A percentile compares a stretch with the other conserved stretches of the same genome.
Evolutionary conservation across 768 basidiomycete genomes (phyloP).

Genomic region (Myochromella boudieri): DNA sequence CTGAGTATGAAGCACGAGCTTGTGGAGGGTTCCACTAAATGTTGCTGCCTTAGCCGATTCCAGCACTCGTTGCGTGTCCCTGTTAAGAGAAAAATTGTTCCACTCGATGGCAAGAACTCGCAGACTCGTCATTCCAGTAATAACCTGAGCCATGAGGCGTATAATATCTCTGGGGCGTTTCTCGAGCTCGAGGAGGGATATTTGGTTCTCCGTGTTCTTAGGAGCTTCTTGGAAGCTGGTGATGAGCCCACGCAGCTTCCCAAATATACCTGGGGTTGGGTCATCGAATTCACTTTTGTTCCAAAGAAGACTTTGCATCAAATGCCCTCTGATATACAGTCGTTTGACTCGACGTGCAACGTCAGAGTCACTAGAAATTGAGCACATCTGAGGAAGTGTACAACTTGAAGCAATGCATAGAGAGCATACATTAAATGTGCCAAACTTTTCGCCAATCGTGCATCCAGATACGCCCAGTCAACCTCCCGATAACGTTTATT

Average conservation of each 20-base stretch:
- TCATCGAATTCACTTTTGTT: constrained; percentile 4
- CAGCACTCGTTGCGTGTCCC: constrained; percentile 1
- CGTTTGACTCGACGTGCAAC: neutral
- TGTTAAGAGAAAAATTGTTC: neutral
- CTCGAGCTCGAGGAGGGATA: neutral
- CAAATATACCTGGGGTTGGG: neutral
- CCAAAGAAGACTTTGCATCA: constrained; percentile 1
- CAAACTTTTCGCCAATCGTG: neutral
- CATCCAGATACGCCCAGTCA: constrained; percentile 1
- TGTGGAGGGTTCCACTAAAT: neutral
- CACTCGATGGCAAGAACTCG: neutral
- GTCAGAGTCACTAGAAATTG: neutral
- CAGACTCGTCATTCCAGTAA: neutral
- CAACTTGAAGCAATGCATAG: neutral
- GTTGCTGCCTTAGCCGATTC: neutral
- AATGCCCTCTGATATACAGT: neutral
- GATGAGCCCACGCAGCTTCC: constrained; percentile 1
- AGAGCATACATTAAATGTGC: neutral
- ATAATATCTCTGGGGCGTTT: constrained; percentile 3
- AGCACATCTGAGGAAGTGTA: neutral
- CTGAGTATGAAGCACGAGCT: neutral
- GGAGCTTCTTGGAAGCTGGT: neutral
- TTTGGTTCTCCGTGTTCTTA: neutral
- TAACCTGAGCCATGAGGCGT: constrained; percentile 1
- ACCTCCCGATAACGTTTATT: neutral